These are phyloP conservation scores for Parietichytrium sp. DNA, from an alignment of 108 stramenopile genomes.

Conservation along the genomic window DNA sequence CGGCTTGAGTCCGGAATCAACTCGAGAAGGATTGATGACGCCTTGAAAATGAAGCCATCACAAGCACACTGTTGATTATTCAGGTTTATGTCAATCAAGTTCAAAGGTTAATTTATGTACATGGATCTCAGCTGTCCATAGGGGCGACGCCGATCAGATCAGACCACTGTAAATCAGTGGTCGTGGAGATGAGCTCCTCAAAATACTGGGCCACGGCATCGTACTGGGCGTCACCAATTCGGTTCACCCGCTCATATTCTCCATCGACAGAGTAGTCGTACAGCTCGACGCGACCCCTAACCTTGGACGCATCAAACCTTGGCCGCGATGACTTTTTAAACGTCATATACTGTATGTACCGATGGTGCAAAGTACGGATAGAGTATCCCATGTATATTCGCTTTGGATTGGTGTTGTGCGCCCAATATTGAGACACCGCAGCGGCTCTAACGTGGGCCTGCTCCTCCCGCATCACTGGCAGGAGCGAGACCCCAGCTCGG, in stretches of 20 bases:
- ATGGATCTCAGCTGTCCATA: too few relatives aligned
- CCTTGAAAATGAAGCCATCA: too few relatives aligned
- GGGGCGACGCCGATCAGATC: too few relatives aligned
- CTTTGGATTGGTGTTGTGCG: neutral
- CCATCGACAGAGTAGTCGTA: neutral
- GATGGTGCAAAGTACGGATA: neutral
- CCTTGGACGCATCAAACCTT: neutral
- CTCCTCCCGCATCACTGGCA: neutral
- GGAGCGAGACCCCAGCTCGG: neutral
- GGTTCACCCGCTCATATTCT: neutral
- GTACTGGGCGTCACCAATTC: too few relatives aligned
- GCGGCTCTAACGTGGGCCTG: neutral
- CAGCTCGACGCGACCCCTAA: neutral
- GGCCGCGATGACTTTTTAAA: neutral
- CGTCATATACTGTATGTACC: neutral
- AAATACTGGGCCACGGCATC: too few relatives aligned
- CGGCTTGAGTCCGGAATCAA: too few relatives aligned
- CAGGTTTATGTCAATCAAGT: too few relatives aligned
- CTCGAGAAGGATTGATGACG: too few relatives aligned
- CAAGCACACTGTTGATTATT: too few relatives aligned
- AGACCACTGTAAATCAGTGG: too few relatives aligned
- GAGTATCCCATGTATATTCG: conserved; percentile 23
- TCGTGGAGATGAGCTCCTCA: too few relatives aligned
- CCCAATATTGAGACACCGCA: conserved; percentile 31
- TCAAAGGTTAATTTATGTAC: too few relatives aligned